Evolutionary conservation across 2,329 filamentous ascomycete species (phyloP).

Genomic region (Triangularia verruculosa): DNA sequence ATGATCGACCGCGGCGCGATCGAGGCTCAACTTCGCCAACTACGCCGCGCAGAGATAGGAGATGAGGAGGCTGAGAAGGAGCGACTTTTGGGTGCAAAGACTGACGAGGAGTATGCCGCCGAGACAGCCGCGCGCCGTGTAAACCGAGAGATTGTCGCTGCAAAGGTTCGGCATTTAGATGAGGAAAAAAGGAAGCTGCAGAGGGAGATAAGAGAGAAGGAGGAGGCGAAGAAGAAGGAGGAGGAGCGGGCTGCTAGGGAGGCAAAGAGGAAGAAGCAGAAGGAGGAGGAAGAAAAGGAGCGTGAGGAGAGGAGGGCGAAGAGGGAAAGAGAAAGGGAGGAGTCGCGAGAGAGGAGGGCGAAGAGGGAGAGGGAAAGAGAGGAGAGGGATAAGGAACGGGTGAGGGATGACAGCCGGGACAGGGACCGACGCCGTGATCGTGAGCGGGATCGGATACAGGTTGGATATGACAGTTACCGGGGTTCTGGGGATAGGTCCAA

Average conservation of each 20-base stretch:
- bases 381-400: slow-evolving; percentile 35
- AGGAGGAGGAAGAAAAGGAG: slow-evolving; percentile 37
- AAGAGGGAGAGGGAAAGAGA: slow-evolving; percentile 33
- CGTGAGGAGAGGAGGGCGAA: slow-evolving; percentile 44
- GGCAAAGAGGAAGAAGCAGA: slow-evolving; percentile 35
- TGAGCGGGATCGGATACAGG: slow-evolving; percentile 28
- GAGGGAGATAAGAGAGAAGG: slow-evolving; percentile 52
- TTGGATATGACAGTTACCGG: slow-evolving; percentile 29
- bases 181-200: slow-evolving; percentile 60
- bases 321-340: slow-evolving; percentile 31
- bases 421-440: slow-evolving; percentile 36
- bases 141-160: slow-evolving; percentile 59
- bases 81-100: slow-evolving; percentile 62
- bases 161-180: slow-evolving; percentile 57
- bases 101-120: slow-evolving; percentile 68
- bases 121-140: slow-evolving; percentile 60
- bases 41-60: slow-evolving; percentile 66
- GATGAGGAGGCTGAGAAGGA: slow-evolving; percentile 66
- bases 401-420: slow-evolving; percentile 36
- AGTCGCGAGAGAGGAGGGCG: slow-evolving; percentile 25
- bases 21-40: slow-evolving; percentile 65
- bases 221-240: slow-evolving; percentile 36
- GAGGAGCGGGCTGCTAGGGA: slow-evolving; percentile 35
- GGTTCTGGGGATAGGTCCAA: slow-evolving; percentile 34
- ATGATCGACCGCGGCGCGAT: slow-evolving; percentile 68